Base-by-base conservation (phyloP, 805 yeast species). In the Metschnikowia bowlesiae region DNA sequence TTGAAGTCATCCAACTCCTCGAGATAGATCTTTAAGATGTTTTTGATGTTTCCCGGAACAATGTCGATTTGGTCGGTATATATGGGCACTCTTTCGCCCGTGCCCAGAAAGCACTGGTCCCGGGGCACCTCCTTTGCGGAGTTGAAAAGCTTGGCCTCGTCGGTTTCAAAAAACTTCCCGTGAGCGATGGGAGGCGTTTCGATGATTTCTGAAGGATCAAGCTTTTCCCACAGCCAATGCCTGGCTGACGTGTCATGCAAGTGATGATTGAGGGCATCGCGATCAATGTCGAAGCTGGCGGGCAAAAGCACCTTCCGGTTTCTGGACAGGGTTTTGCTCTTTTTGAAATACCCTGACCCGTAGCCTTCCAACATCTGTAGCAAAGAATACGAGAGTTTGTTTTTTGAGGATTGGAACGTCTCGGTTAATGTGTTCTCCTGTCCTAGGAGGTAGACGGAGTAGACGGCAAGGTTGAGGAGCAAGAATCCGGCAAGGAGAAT, bases 241-340 rank as follows among this genome's bases (percentile, higher is more conserved):
- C 47, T 48, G 10, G 43, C 49, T 8, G 53, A 47, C 8, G 55
- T 52, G 11, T 47, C 46, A 8, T 34, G 22, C 22, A 52, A 41
- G 34, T 49, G 49, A 13, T 44, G 31, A 7, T 38, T 18, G 16
- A 52, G 44, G 3, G 45, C 47, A 8, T 22, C 30, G 10, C 14
- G 33, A 8, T 49, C 41, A 33, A 52, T 40, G 3, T 47, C 18
- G 44, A 49, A 47, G 14, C 51, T 49, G 1, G 51, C 51, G 11
- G 55, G 55, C 14, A 52, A 45, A 18, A 52, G 50, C 7, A 52
- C 53, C 28, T 40, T 44, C 4, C 38, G 39, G 33, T 44, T 36
- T 32, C 44, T 39, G 30, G 49, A 40, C 41, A 45, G 48, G 8
- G n/a, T 3, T 14, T 38, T 28, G 11, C 33, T 33, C 28, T 44